Percentiles rank a stretch among this genome's conserved stretches.
phyloP scores from a whole-genome alignment of 2,329 filamentous ascomycete genomes.

The Aspergillus puulaauensis region DNA sequence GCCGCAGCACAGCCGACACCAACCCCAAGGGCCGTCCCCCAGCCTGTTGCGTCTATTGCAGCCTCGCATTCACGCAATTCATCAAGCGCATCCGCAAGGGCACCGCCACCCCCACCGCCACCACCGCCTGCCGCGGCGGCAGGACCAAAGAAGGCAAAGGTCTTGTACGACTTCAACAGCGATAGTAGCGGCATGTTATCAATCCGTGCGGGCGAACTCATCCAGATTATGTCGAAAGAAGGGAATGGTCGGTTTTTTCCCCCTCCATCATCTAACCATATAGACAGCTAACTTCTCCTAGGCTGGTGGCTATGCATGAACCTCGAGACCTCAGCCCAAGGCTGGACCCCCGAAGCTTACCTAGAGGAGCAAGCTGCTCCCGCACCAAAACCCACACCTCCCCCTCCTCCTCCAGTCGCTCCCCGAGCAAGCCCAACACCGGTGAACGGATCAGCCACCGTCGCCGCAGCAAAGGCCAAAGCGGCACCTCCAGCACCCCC shows the following conservation, averaged over 20 bases:
- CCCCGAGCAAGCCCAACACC: slow-evolving; percentile 61
- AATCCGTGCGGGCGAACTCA: slow-evolving; percentile 73
- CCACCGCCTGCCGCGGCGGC: slow-evolving; percentile 54
- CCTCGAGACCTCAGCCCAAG: slow-evolving; percentile 65
- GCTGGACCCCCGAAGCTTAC: slow-evolving; percentile 93
- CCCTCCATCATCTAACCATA: too few species aligned
- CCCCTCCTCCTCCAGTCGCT: slow-evolving; percentile 47
- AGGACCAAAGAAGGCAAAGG: slow-evolving; percentile 73
- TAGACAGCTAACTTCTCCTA: slow-evolving; percentile 38
- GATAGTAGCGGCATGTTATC: slow-evolving; percentile 83
- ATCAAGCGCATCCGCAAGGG: slow-evolving; percentile 60
- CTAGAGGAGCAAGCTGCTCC: slow-evolving; percentile 70
- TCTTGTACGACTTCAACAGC: slow-evolving; percentile 86
- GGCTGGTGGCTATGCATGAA: slow-evolving; percentile 96
- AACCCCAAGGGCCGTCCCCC: slow-evolving; percentile 49
- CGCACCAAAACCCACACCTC: slow-evolving; percentile 59
- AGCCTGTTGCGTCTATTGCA: slow-evolving; percentile 34
- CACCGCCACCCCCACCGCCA: slow-evolving; percentile 69
- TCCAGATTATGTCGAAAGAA: slow-evolving; percentile 92
- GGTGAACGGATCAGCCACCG: slow-evolving; percentile 48
- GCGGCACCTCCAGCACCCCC: slow-evolving; percentile 75
- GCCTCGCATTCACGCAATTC: slow-evolving; percentile 49
- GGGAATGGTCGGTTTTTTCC: slow-evolving; percentile 70
- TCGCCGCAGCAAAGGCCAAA: slow-evolving; percentile 57
- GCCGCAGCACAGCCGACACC: slow-evolving; percentile 34